Base-by-base conservation (phyloP, 768 basidiomycete species). In the Xerocomus potaroensis region DNA sequence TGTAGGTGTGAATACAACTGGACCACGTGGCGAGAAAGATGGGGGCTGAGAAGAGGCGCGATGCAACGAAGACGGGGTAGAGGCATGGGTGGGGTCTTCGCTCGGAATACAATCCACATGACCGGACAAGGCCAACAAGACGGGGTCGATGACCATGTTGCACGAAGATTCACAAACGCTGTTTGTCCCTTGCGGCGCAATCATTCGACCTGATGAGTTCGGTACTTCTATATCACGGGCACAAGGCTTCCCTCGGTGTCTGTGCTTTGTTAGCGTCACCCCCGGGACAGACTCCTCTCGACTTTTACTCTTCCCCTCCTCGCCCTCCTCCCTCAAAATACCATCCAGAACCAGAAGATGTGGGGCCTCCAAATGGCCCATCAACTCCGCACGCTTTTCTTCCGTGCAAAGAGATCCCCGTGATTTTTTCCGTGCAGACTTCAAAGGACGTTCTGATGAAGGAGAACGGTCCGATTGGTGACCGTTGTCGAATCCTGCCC, bases 301-400 rank as follows among this genome's bases (percentile, higher is more conserved):
- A 8, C 55, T 51, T 22, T 37, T 36, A n/a, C 49, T 39, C 41
- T 18, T 29, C 15, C 38, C 36, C 23, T 16, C 30, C 33, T 67
- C 63, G 23, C 62, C 68, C 3, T 45, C 56, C 3, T 65, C 66
- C 22, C 66, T 55, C 23, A 74, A 35, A 5, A 76, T 57, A 15
- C 50, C 44, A 29, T 76, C 70, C 32, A 77, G 49, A 11, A 62
- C 68, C 31, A 54, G 35, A 3, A 77, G 50, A 36, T 66, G 66
- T 0, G 53, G 41, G 1, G 42, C 42, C 19, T 64, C 67, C 31
- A 77, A 45, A n/a, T 38, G 41, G 22, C 40, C 43, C 43, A 71
- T 56, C 46, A 60, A 33, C 33, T 62, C 67, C 37, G 69, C 67
- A 1, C 53, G 56, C 23, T 38, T 38, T 8, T 30, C 40, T 8